Base-by-base conservation (phyloP, 805 yeast species). In the Barnettozyma salicaria region DNA sequence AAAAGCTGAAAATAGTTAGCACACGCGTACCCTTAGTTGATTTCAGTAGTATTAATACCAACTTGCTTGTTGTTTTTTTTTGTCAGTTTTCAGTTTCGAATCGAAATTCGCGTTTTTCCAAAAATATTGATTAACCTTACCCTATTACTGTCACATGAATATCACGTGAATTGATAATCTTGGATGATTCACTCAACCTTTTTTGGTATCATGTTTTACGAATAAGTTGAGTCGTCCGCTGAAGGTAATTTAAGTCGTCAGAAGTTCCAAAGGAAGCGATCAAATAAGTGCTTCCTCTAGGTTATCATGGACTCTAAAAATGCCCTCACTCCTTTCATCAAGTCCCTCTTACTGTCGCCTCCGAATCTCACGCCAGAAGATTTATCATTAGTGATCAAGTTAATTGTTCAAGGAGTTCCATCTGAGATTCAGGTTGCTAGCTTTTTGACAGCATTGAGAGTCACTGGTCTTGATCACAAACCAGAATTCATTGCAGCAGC, bases 401-500 rank as follows among this genome's bases (percentile, higher is more conserved):
- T 71, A 17, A 75, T 85, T 25, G 72, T 87, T 53, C 64, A 71
- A 27, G 78, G 79, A 4, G 57, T 74, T 19, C 77, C 83, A 4
- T 62, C 77, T 9, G 83, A 81, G 34, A 67, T 85, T 21, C 94
- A 86, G 53, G 67, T 78, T 10, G 78, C 90, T 0, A 74, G 92
- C 8, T 89, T 92, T 54, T 67, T 92, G 40, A 80, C 94, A 0
- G 86, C 84, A 1, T 63, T 92, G 34, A 72, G 92, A 48, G 59
- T 79, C 29, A 72, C 76, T 21, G 85, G 85, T 2, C 61, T 89
- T 7, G 97, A 92, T 52, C 88, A 83, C 46, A 69, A 80, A 36
- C 78, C 97, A 0, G 84, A 75, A 24, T 85, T 65, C 56, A 83
- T 92, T 27, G 89, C 96, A 4, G 80, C 85, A 7, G 96, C 97